Evolutionary conservation across 768 basidiomycete species (phyloP), one percentile per base, ranked within the genome.

Genomic region (Pleurotus ostreatus): DNA sequence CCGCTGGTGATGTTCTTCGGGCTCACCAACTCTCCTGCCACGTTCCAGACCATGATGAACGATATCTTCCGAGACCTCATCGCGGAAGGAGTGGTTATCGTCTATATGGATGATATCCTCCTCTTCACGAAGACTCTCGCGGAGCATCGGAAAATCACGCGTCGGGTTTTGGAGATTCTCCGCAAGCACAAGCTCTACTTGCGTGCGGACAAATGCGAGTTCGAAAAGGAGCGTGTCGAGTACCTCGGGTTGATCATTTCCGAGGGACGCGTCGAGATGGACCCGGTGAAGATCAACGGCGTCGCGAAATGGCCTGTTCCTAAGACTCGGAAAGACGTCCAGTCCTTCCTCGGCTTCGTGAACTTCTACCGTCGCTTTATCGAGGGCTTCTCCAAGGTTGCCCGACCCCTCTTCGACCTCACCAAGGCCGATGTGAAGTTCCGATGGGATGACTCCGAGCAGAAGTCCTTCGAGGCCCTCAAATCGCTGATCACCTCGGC

Each of bases 91-190:
- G 59, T 79, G 3, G 51, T 71, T 1, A 26, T 26, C 7, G 63
- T 78, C 1, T 78, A 82, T 60, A 60, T 80, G 34, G 76, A 78
- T 55, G 69, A 80, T 56, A 74, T 79, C 23, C 60, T 78, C 47
- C 68, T 75, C 44, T 74, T 63, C 39, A 63, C 65, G 0, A 41
- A 62, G 2, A 25, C 52, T 3, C 18, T 44, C 6, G 52, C 57
- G 11, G 62, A 66, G 37, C 64, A 69, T 26, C 40, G 49, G 0
- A 34, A 39, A 1, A 38, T 64, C 3, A 53, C 67, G 1, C 58
- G 46, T 1, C 26, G 59, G 39, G 69, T 75, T 0, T 62, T 75
- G 0, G 25, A 68, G 20, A 34, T 45, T 1, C 59, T 78, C 0
- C 7, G 59, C 6, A 54, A 73, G 0, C 49, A 74, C 44, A 53